Base-by-base conservation (phyloP, 2,329 filamentous ascomycete genomes). In the Coniochaeta pulveracea region DNA sequence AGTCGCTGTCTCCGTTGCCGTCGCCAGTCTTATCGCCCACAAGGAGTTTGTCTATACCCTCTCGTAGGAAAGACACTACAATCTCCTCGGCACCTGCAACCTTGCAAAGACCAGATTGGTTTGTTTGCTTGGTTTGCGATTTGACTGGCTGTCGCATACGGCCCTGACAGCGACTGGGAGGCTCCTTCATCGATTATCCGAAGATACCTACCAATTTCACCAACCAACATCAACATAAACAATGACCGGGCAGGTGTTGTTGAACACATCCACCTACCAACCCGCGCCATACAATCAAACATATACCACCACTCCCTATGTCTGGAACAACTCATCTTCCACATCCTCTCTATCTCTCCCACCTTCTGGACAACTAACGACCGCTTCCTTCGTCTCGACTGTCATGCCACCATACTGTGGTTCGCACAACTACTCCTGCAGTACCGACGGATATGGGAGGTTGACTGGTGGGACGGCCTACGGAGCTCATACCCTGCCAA, bases 1-100 rank as follows among this genome's bases (percentile, higher is more conserved):
- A 76, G 73, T 77, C 71, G 72, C 65, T 68, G 61, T 70, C 69
- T 67, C 62, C 57, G 67, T 63, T 60, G 63, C 59, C 70, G 72
- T 66, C 52, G 63, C 69, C 69, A 68, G 69, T 70, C 56, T 62
- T 53, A 63, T 71, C 63, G 54, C 63, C 61, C 54, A 63, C 69
- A 63, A 64, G 66, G 63, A 61, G 52, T 58, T 57, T 54, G 58
- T 55, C 56, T 49, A 50, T 55, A 46, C 43, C 36, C 39, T 53
- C 49, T 54, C 62, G 53, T 71, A 68, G 56, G 54, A 56, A 45
- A 31, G 19, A 50, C 48, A 43, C 43, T 51, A 52, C 50, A 45
- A 55, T 51, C 47, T 49, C 50, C 57, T 68, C 57, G 58, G 62
- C 51, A 55, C 49, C 36, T 46, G 49, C 52, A 55, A 55, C 61